These are phyloP conservation scores for Suillus clintonianus DNA, from an alignment of 768 basidiomycete species.

Conservation along the genomic window DNA sequence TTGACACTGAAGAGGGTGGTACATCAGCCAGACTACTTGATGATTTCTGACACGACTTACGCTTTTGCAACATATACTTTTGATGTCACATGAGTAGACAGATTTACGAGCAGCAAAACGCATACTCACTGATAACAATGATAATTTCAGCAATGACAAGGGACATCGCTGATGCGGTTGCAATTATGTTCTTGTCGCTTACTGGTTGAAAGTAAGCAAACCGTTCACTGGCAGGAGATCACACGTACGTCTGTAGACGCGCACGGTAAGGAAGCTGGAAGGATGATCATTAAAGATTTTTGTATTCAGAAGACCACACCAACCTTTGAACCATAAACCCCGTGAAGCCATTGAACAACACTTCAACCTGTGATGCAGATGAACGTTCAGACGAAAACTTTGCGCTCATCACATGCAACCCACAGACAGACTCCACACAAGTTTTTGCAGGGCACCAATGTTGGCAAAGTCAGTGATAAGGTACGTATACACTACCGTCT, in stretches of 20 bases:
- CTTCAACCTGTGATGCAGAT: constrained; percentile 36
- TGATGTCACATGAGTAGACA: not conserved
- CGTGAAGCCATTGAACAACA: constrained; percentile 51
- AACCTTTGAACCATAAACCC: constrained; percentile 47
- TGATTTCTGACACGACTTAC: constrained; percentile 22
- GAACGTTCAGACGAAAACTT: not conserved
- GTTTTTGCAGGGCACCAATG: constrained; percentile 22
- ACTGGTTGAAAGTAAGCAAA: constrained; percentile 32
- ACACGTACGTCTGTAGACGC: constrained; percentile 44
- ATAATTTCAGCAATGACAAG: constrained; percentile 42
- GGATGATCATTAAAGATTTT: not conserved
- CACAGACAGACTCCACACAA: constrained; percentile 40
- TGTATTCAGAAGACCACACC: not conserved
- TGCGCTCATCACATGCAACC: not conserved
- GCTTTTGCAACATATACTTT: constrained; percentile 35
- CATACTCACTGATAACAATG: constrained; percentile 30
- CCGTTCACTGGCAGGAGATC: not conserved
- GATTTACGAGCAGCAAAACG: not conserved
- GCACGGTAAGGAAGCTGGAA: constrained; percentile 42
- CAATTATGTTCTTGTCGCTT: constrained; percentile 43
- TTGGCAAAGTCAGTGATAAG: constrained; percentile 39
- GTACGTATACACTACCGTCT: constrained; percentile 43
- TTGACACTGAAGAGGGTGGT: constrained; percentile 33
- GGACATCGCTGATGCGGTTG: constrained; percentile 33
- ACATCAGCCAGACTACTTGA: not conserved